Base-by-base conservation (phyloP, 495 filamentous ascomycete genomes). In the Aspergillus sclerotioniger region DNA sequence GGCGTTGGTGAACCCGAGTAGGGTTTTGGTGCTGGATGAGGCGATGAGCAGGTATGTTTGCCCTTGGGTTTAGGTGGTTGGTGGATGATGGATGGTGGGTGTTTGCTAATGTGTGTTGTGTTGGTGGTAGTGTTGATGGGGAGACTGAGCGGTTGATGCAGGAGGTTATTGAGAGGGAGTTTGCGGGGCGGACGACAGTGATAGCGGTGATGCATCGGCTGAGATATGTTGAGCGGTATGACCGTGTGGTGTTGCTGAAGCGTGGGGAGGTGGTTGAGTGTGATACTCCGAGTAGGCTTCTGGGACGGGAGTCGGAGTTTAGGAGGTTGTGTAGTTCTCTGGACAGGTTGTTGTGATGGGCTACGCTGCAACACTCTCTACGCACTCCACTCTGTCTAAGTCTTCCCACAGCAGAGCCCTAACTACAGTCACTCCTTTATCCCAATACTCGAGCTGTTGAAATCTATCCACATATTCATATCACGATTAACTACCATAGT, bases 181-280 rank as follows among this genome's bases (percentile, higher is more conserved):
- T 76, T 49, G 60, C 62, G 16, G 44, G 51, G 60, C 62, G 16
- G 44, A 53, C 16, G 45, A 47, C 16, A 76, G 41, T 73, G 21
- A 9, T 76, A 1, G 39, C 56, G n/a, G 67, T 76, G 47, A 67
- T 72, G 9, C 73, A 76, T 63, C 66, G 68, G 3, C 39, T 74
- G 12, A 48, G 59, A 9, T 66, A 67, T 1, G 65, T 76, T 33
- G 9, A 61, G 10, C 52, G 62, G 48, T 70, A 56, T 33, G 68
- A 76, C 59, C 54, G 57, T 9, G 59, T 76, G 7, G 58, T 57
- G 0, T 67, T 76, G 16, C 54, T 76, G 44, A 52, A 62, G 3
- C 44, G 60, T 20, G 68, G 69, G 0, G 35, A n/a, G 8, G 44
- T 70, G 15, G 56, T 69, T 0, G 71, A 76, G 51, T 60, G 58